Base-by-base conservation (phyloP, 805 yeast species). In the Kluyveromyces dobzhanskii region DNA sequence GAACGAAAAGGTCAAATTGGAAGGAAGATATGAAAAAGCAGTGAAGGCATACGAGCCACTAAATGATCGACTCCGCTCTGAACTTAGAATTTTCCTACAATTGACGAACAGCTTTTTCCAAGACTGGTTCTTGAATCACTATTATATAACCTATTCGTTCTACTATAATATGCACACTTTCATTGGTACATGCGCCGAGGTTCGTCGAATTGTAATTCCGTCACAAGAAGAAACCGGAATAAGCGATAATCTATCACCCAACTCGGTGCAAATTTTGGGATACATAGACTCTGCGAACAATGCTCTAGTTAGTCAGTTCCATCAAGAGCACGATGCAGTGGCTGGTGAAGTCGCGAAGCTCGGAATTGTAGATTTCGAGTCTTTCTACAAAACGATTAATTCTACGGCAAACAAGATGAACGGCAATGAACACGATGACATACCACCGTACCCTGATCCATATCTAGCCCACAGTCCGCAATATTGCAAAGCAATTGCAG, bases 111-210 rank as follows among this genome's bases (percentile, higher is more conserved):
- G 30, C 1, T 42, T 51, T 23, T 35, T 53, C 30, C 29, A 37
- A 17, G 38, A 41, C 23, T 53, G 57, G 57, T 48, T 47, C 17
- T 36, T 38, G 17, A 35, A 42, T 27, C 51, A 44, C 43, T 49
- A 47, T 24, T 47, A 38, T 38, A 48, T 50, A n/a, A 41, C 43
- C 4, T 40, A 45, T 18, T 42, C 55, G 17, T 42, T 53, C 16
- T 39, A 48, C 3, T 47, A 47, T 32, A 49, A 45, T 7, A 29
- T 53, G 35, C 40, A 48, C 33, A 44, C 42, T 19, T 49, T 44
- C 38, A 43, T 44, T 29, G 39, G 43, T 36, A 41, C 32, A 19
- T 44, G 49, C 21, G 42, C 47, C 9, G 53, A 50, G 35, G 39
- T 45, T 18, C 45, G 44, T n/a, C 44, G 40, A 29, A 35, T 48